Base-by-base conservation (phyloP, 1,284 basidiomycete species). In the Ganoderma leucocontextum region DNA sequence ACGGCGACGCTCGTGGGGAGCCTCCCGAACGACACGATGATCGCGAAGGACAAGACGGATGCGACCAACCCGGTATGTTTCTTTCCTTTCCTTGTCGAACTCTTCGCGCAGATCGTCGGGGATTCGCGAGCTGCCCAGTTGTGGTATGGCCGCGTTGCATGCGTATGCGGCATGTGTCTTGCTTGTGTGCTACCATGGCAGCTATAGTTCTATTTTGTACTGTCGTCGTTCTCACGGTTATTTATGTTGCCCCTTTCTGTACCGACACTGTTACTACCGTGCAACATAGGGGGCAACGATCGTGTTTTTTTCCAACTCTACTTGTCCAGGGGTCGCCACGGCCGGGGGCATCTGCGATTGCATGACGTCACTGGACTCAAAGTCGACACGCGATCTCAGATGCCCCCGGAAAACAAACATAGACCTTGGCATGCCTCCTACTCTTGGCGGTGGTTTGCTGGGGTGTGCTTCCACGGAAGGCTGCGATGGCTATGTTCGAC, bases 1-100 rank as follows among this genome's bases (percentile, higher is more conserved):
- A 84, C 80, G 29, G 88, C 89, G 12, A 70, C 71, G 1, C 65
- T 80, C 63, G 75, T 78, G 13, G 59, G 53, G 19, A 69, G 62
- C 42, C 73, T 79, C 1, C 66, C 52, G 5, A 70, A 73, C 60
- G 68, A 70, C 62, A 72, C 67, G 49, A 67, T 69, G 4, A 72
- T 73, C 39, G 65, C 63, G 66, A 73, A 70, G 53, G 63, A 67
- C 39, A 53, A 67, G n/a, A 66, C 65, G 39, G 62, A 71, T 66
- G 60, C 65, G 19, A 68, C 68, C 60, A 73, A 71, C 55, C 70
- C 69, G 39, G 66, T 74, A 64, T 15, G 69, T 60, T 17, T 22
- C 7, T 12, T 17, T 6, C 73, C 66, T 41, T 52, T 74, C 35
- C 66, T 66, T 49, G 22, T 41, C 38, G 4, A 22, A 8, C 33